Base-by-base conservation (phyloP, 2,329 filamentous ascomycete genomes). In the Alternaria dauci region DNA sequence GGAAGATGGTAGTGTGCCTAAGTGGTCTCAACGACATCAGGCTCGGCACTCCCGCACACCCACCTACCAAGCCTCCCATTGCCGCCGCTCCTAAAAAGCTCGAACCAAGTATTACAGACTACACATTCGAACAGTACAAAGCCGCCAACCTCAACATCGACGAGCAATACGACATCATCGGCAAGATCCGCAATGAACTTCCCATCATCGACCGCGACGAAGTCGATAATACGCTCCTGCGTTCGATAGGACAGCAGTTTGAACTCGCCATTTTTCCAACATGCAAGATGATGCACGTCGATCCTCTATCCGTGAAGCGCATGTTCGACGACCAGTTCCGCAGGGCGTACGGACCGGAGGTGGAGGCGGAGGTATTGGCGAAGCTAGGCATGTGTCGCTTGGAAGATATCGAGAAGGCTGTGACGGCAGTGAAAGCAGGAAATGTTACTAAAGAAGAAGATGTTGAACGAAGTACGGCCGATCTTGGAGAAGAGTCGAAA, bases 211-310 rank as follows among this genome's bases (percentile, higher is more conserved):
- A 64, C 18, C 52, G 58, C 30, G 55, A 61, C 32, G 55, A 58
- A 23, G 41, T 61, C 8, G 58, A 64, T 39, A 32, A 53, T n/a
- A 26, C 18, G 1, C n/a, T 61, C 2, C 54, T 64, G 2, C 38
- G 47, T 2, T 34, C 54, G 2, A 23, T 55, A 8, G 52, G 18
- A 12, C 51, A 50, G 26, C 51, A 61, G 47, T 52, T 64, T 8
- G 52, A 61, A 8, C 6, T 54, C 1, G 25, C n/a, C 3, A 30
- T 58, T 2, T 62, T 65, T 2, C 56, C 59, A 4, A 41, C 26
- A 3, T 60, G 55, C 18, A 62, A 55, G 44, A 60, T 62, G 56
- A 58, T 65, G 56, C 59, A 60, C 3, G 20, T 62, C 8, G 53
- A 56, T 11, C 56, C 59, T 1, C 11, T 14, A 28, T 53, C 52